A percentile compares a stretch with the other conserved stretches of the same genome.
Conservation (phyloP, 1,139 yeast species). For the Magnusiomyces fungicola region DNA sequence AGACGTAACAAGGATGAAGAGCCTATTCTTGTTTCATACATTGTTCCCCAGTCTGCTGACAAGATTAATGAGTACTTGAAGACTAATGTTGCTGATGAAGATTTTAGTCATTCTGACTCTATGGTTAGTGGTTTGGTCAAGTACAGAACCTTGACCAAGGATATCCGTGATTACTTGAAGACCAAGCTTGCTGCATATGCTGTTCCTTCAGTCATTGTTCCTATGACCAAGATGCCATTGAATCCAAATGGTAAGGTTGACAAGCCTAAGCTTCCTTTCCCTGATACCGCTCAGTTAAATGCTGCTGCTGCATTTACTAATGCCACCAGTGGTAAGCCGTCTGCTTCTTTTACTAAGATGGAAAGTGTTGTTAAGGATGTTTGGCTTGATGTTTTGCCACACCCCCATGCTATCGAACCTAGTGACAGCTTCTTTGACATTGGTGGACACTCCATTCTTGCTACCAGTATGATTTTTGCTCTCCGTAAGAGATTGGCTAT, state of each 20-base stretch:
- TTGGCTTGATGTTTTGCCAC: slow-evolving; percentile 84
- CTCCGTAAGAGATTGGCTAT: slow-evolving; percentile 69
- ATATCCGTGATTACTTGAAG: slow-evolving; percentile 72
- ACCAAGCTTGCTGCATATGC: slow-evolving; percentile 90
- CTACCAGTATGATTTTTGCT: slow-evolving; percentile 94
- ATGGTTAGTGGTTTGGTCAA: slow-evolving; percentile 71
- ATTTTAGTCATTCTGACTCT: slow-evolving; percentile 35
- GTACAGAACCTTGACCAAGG: slow-evolving; percentile 69
- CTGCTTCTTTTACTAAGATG: slow-evolving; percentile 44
- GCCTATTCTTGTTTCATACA: slow-evolving; percentile 80
- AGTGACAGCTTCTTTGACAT: slow-evolving; percentile 91
- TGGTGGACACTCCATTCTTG: slow-evolving; percentile 96
- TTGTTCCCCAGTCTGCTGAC: slow-evolving; percentile 71
- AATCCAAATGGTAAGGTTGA: slow-evolving; percentile 99
- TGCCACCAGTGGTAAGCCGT: slow-evolving; percentile 17
- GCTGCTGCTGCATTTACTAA: slow-evolving; percentile 45
- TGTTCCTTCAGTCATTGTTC: slow-evolving; percentile 85
- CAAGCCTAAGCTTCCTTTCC: slow-evolving; percentile 94
- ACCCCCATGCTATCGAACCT: slow-evolving; percentile 68
- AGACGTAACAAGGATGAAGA: slow-evolving; percentile 89
- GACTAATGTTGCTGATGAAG: slow-evolving; percentile 40
- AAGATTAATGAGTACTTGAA: slow-evolving; percentile 39
- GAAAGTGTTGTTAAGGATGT: slow-evolving; percentile 68
- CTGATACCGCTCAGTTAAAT: slow-evolving; percentile 77
- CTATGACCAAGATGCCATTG: slow-evolving; percentile 75